phyloP scores from a whole-genome alignment of 2,329 filamentous ascomycete species.

The Xylaria polymorpha region DNA sequence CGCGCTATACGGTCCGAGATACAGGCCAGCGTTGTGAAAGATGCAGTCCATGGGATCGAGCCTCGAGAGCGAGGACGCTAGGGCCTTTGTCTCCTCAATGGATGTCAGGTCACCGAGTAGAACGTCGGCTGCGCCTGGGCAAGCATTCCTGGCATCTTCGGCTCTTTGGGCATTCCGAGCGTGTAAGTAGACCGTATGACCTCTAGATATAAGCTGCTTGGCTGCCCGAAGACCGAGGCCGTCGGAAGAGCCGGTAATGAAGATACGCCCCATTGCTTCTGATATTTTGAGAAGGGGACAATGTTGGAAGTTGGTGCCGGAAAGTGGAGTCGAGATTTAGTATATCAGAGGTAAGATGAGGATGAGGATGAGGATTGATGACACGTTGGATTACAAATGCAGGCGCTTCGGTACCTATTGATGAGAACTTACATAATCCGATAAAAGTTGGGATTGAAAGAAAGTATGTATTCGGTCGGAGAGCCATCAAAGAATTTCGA shows the following conservation, averaged over 20 bases:
- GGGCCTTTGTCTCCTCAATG: slow-evolving; percentile 60
- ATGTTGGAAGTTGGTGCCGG: background rate
- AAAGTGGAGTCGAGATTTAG: background rate
- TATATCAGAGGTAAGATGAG: too few species aligned
- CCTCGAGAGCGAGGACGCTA: slow-evolving; percentile 63
- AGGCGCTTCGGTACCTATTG: background rate
- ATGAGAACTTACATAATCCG: background rate
- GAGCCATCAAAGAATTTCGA: too few species aligned
- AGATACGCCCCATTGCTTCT: slow-evolving; percentile 39
- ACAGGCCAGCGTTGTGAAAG: slow-evolving; percentile 68
- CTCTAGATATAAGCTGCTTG: slow-evolving; percentile 59
- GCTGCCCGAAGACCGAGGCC: slow-evolving; percentile 66
- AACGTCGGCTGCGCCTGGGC: slow-evolving; percentile 62
- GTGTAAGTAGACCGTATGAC: slow-evolving; percentile 68
- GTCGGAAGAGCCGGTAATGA: slow-evolving; percentile 68
- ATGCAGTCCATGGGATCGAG: slow-evolving; percentile 64
- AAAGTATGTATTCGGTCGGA: too few species aligned
- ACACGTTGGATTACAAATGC: background rate
- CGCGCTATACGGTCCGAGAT: slow-evolving; percentile 50
- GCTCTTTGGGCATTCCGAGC: slow-evolving; percentile 66
- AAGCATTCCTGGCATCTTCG: slow-evolving; percentile 57
- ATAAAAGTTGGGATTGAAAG: background rate
- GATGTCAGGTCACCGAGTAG: slow-evolving; percentile 64
- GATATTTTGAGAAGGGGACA: background rate
- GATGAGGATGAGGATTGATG: background rate